Evolutionary conservation across 164 flowering plant species (phyloP).

Genomic region (Vitis rotundifolia): DNA sequence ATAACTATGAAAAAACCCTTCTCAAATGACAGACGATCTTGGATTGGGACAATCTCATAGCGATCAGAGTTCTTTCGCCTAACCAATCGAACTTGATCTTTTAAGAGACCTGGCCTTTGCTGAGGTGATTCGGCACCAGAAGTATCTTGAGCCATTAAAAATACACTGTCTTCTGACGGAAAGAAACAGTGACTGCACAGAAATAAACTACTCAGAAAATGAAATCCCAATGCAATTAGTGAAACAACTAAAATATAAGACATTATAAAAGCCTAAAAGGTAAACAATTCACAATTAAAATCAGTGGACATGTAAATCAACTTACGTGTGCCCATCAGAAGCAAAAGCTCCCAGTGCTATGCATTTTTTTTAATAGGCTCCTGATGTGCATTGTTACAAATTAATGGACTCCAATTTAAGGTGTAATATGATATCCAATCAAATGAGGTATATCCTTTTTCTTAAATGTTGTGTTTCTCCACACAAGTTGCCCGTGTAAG

Average conservation of each 20-base stretch:
- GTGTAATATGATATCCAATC: background rate
- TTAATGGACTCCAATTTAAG: background rate
- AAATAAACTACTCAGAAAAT: background rate
- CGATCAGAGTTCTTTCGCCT: constrained; percentile 75
- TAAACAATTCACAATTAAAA: background rate
- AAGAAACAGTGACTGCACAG: background rate
- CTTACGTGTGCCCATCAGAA: background rate
- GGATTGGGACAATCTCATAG: constrained; percentile 74
- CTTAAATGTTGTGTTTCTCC: no score
- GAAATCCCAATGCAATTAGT: background rate
- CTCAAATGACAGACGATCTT: constrained; percentile 76
- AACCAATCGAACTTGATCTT: constrained; percentile 78
- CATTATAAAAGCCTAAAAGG: background rate
- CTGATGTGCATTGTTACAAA: no score
- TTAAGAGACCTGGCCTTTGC: constrained; percentile 59
- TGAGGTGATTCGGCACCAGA: constrained; percentile 45
- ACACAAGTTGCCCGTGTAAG: no score
- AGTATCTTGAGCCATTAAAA: constrained; percentile 54
- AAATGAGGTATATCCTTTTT: no score
- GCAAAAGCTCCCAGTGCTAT: background rate
- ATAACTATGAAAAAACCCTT: constrained; percentile 89
- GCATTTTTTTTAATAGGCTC: no score
- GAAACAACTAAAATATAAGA: background rate
- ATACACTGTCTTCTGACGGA: constrained; percentile 7
- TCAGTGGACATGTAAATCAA: background rate